Percentiles rank a stretch among this genome's conserved stretches.
Evolutionary conservation across 306 rosid species (phyloP).

Genomic region (Prunus dulcis): DNA sequence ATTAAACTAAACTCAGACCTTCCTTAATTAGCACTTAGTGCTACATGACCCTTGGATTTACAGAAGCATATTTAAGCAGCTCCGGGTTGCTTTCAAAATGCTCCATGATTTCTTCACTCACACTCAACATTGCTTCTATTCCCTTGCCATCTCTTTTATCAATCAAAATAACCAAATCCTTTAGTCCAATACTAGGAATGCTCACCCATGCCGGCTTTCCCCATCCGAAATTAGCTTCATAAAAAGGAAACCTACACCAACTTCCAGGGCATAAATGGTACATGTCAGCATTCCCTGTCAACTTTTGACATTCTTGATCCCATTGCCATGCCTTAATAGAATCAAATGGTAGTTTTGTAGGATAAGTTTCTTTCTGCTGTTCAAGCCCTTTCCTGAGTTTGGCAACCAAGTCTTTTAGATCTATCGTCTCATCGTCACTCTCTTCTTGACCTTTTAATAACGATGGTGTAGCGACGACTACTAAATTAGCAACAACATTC

Average conservation of each 20-base stretch:
- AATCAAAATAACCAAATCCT: background rate
- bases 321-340: too few species aligned
- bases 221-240: slow-evolving; percentile 3
- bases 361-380: background rate
- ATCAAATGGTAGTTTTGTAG: too few species aligned
- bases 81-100: background rate
- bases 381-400: background rate
- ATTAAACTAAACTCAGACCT: too few species aligned
- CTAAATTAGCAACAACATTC: background rate
- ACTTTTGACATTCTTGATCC: too few species aligned
- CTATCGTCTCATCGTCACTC: background rate
- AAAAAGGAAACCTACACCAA: background rate
- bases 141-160: background rate
- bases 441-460: too few species aligned
- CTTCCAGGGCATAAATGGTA: too few species aligned
- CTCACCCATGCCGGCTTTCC: background rate
- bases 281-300: too few species aligned
- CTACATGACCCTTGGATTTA: background rate
- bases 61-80: background rate
- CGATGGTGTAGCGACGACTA: background rate
- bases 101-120: background rate
- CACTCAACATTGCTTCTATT: background rate
- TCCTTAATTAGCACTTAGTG: too few species aligned
- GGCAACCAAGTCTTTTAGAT: background rate
- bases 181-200: background rate